phyloP scores from a whole-genome alignment of 1,284 basidiomycete species.

The Abortiporus biennis region DNA sequence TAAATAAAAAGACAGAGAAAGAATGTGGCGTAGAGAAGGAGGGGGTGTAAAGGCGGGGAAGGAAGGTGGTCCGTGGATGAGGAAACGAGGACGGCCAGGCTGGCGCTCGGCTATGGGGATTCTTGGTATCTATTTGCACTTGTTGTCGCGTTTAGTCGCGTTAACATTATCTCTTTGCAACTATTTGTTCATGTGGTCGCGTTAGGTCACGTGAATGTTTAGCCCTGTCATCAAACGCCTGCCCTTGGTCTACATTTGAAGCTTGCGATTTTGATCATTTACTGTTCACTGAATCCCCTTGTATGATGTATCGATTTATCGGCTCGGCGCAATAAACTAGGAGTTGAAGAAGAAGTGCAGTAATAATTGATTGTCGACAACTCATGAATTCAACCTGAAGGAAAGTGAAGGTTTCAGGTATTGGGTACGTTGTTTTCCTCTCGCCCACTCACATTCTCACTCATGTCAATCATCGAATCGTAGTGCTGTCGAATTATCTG shows the following conservation, averaged over 20 bases:
- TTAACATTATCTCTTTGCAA: conserved; percentile 4
- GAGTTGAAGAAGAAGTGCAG: background rate
- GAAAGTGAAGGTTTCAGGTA: background rate
- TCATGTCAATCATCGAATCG: too few relatives aligned
- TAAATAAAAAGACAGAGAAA: background rate
- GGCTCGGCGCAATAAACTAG: background rate
- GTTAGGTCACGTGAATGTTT: conserved; percentile 2
- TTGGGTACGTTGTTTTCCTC: background rate
- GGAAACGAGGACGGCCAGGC: background rate
- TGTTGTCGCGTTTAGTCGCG: conserved; percentile 6
- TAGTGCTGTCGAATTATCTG: too few relatives aligned
- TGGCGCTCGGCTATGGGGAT: background rate
- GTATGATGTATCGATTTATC: background rate
- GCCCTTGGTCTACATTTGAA: background rate
- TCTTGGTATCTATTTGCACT: conserved; percentile 1
- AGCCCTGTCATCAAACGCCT: background rate
- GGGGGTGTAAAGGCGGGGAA: background rate
- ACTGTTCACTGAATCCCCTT: background rate
- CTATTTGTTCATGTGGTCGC: conserved; percentile 6
- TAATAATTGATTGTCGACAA: background rate
- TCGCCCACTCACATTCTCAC: too few relatives aligned
- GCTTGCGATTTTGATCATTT: too few relatives aligned
- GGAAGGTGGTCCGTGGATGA: background rate
- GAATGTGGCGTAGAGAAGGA: background rate
- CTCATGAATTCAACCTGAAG: background rate